Percentiles rank a stretch among this genome's conserved stretches.
Conservation (phyloP, 2,329 filamentous ascomycete genomes). For the Chaetothyriales sp. region DNA sequence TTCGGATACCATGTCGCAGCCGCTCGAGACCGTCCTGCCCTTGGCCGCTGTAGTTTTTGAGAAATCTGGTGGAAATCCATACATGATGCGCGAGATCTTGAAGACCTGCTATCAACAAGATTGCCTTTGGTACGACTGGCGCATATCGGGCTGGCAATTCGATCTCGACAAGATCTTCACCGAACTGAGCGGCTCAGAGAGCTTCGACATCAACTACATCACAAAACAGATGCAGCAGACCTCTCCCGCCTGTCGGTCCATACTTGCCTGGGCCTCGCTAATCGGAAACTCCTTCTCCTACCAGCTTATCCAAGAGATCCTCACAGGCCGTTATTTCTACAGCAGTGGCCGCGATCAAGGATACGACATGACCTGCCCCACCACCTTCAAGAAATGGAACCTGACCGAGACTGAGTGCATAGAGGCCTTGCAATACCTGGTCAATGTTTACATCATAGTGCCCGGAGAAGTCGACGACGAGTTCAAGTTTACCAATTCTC, state of each 20-base stretch:
- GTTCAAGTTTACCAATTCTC: conserved; percentile 79
- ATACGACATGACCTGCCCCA: conserved; percentile 25
- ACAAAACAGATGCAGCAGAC: conserved; percentile 64
- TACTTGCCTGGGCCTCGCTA: conserved; percentile 76
- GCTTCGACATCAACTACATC: conserved; percentile 73
- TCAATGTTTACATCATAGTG: conserved; percentile 68
- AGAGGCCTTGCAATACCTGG: conserved; percentile 64
- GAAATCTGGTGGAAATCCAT: conserved; percentile 77
- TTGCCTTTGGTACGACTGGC: conserved; percentile 86
- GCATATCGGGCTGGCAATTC: conserved; percentile 67
- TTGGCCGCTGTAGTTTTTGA: conserved; percentile 76
- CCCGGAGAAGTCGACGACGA: conserved; percentile 72
- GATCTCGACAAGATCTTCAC: conserved; percentile 76
- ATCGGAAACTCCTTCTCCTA: conserved; percentile 77
- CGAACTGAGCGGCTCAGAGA: conserved; percentile 65
- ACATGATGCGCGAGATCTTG: conserved; percentile 83
- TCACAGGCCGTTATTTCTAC: conserved; percentile 61
- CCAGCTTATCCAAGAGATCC: conserved; percentile 59
- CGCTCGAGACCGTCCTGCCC: conserved; percentile 57
- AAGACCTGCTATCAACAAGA: conserved; percentile 73
- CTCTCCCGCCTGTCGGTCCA: conserved; percentile 56
- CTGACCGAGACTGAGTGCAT: conserved; percentile 57
- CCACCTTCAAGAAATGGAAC: conserved; percentile 35
- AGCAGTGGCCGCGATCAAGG: conserved; percentile 24
- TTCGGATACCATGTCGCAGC: conserved; percentile 62